Conservation (phyloP, 176 grass and related monocot species). For the Phragmites australis region DNA sequence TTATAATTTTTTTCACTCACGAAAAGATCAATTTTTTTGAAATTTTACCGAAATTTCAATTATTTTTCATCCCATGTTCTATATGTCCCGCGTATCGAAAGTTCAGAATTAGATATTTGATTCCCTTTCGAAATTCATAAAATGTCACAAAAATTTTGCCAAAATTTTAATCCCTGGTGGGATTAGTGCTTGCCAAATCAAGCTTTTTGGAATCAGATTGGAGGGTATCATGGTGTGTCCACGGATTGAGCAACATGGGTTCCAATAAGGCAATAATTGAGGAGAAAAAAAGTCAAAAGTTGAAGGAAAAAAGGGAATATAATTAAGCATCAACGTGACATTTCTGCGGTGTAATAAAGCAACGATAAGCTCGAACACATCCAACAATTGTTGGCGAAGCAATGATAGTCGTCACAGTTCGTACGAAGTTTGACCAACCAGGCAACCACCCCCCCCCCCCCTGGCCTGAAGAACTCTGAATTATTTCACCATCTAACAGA, state of each 20-base stretch:
- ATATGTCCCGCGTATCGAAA: too few species aligned
- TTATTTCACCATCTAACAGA: background rate
- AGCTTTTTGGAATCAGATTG: slow-evolving; percentile 2
- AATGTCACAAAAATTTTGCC: too few species aligned
- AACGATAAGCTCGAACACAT: background rate
- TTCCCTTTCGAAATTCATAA: too few species aligned
- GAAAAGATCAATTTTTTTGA: too few species aligned
- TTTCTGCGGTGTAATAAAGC: background rate
- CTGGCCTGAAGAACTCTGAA: background rate
- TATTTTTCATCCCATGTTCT: too few species aligned
- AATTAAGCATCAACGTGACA: background rate
- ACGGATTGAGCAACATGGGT: background rate
- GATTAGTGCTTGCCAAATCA: slow-evolving; percentile 19
- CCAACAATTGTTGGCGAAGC: background rate
- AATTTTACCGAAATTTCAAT: too few species aligned
- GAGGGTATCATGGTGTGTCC: background rate
- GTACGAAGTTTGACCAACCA: background rate
- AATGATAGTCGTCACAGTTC: background rate
- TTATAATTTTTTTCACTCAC: too few species aligned
- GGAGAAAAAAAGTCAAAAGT: background rate
- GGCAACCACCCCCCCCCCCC: too few species aligned
- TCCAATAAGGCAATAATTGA: slow-evolving; percentile 32
- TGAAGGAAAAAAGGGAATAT: background rate
- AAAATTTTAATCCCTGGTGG: too few species aligned
- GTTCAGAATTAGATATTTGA: too few species aligned